Percentiles rank a stretch among this genome's conserved stretches.
Evolutionary conservation across 257 asterid species (phyloP).

Genomic region (Solanum habrochaites): DNA sequence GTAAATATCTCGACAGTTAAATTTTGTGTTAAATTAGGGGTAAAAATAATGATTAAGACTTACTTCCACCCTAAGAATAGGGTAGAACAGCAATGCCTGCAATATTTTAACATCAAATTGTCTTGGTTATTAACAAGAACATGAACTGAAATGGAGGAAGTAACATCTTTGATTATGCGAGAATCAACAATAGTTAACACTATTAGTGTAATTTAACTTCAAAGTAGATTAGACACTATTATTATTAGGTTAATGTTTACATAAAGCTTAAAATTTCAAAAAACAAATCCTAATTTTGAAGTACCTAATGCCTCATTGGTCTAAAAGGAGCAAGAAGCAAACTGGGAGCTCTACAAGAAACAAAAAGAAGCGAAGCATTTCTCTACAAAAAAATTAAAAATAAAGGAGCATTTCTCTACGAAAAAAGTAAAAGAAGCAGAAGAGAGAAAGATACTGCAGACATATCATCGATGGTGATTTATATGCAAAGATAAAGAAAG

Average conservation of each 20-base stretch:
- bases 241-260: background rate
- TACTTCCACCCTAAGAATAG: no score
- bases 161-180: no score
- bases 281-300: background rate
- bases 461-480: slow-evolving; percentile 38
- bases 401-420: no score
- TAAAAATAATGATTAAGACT: no score
- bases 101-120: no score
- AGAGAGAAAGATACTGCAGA: slow-evolving; percentile 35
- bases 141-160: no score
- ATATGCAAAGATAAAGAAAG: slow-evolving; percentile 46
- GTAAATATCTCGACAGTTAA: no score
- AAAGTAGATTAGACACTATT: background rate
- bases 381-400: slow-evolving; percentile 24
- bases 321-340: slow-evolving; percentile 45
- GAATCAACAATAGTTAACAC: no score
- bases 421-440: slow-evolving; percentile 19
- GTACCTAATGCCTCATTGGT: background rate
- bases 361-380: slow-evolving; percentile 52
- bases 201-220: background rate
- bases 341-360: slow-evolving; percentile 55
- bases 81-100: no score
- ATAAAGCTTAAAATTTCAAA: background rate
- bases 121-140: no score
- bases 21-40: no score